Conservation (phyloP, 495 filamentous ascomycete species). For the Durotheca rogersii region DNA sequence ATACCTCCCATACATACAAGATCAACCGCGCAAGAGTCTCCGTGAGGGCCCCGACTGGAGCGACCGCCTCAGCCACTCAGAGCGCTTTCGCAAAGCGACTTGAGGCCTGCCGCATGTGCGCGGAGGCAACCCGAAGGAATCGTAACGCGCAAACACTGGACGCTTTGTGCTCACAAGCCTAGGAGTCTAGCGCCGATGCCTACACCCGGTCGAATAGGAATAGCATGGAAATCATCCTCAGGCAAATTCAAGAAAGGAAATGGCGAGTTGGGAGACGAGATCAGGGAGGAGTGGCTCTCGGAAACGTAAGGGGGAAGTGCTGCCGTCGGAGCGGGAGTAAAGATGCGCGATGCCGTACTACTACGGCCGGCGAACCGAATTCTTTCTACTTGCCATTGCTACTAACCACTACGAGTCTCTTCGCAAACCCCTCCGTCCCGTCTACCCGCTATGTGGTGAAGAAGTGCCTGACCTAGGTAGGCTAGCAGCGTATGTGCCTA, state of each 20-base stretch:
- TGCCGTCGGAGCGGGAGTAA: conserved; percentile 6
- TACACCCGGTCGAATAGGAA: too few species aligned
- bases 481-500: conserved; percentile 11
- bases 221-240: too few species aligned
- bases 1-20: conserved; percentile 1
- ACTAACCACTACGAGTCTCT: background rate
- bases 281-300: conserved; percentile 19
- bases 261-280: background rate
- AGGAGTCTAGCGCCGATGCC: background rate
- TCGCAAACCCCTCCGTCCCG: background rate
- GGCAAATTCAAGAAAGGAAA: conserved; percentile 2
- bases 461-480: background rate
- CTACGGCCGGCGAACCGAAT: background rate
- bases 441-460: conserved; percentile 5
- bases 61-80: conserved; percentile 21
- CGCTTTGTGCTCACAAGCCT: conserved; percentile 8
- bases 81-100: background rate
- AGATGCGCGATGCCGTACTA: background rate
- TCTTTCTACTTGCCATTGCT: background rate
- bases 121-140: conserved; percentile 8
- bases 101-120: background rate
- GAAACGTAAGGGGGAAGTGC: conserved; percentile 10
- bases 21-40: conserved; percentile 12
- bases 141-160: conserved; percentile 1
- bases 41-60: conserved; percentile 19